A percentile compares a stretch with the other conserved stretches of the same genome.
These are phyloP conservation scores for Tubosaeta sp. DNA, from an alignment of 768 basidiomycete species.

Conservation along the genomic window DNA sequence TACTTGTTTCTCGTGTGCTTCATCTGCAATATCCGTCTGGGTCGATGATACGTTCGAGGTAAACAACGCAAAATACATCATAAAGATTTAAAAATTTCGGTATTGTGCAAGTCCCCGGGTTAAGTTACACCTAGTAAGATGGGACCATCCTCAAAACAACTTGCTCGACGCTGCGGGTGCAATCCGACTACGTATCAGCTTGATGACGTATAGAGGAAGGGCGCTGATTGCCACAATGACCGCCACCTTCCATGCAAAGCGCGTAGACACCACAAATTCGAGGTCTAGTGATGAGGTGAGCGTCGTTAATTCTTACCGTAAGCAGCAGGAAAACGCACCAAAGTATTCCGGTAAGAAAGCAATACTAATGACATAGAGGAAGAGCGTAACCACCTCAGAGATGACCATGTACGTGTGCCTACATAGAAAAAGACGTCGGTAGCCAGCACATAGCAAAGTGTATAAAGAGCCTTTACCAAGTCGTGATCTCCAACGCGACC, in stretches of 20 bases:
- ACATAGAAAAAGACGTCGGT: background rate
- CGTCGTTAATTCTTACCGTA: background rate
- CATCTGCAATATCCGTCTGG: constrained; percentile 22
- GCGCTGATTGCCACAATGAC: constrained; percentile 94
- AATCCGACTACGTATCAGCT: constrained; percentile 77
- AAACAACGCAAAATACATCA: constrained; percentile 34
- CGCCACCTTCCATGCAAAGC: constrained; percentile 92
- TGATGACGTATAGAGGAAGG: constrained; percentile 87
- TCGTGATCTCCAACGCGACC: constrained; percentile 97
- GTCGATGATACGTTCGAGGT: constrained; percentile 17
- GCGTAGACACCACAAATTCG: constrained; percentile 81
- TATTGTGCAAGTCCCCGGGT: background rate
- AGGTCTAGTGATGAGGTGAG: constrained; percentile 55
- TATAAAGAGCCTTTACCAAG: constrained; percentile 55
- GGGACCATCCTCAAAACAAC: constrained; percentile 47
- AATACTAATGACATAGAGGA: constrained; percentile 88
- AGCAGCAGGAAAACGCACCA: constrained; percentile 49
- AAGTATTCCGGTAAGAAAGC: constrained; percentile 96
- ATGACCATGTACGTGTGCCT: constrained; percentile 97
- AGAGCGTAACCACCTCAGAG: constrained; percentile 82
- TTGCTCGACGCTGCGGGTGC: constrained; percentile 95
- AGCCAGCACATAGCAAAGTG: no score
- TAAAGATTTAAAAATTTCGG: constrained; percentile 32
- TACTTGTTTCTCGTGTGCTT: constrained; percentile 16
- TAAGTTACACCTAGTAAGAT: background rate